Conservation (phyloP, 148 eudicot genomes). For the Chenopodium berlandieri region DNA sequence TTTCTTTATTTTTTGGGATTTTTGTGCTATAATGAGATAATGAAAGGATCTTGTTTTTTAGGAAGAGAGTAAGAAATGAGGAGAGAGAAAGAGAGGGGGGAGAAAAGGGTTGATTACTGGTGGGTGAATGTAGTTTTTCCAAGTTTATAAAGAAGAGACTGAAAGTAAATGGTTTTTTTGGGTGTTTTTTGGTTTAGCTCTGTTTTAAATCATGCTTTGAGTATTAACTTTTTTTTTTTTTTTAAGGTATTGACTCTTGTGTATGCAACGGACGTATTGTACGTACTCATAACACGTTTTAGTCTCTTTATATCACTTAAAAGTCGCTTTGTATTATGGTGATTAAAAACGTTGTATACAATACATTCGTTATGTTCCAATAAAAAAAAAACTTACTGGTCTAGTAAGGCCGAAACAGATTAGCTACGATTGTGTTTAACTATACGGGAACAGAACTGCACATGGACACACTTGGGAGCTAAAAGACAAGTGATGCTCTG, state of each 20-base stretch:
- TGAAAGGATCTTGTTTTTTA: not conserved
- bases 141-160: constrained; percentile 4
- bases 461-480: constrained; percentile 63
- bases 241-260: too few species aligned
- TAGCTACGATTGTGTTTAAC: constrained; percentile 43
- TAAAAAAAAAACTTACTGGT: constrained; percentile 41
- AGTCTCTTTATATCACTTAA: not conserved
- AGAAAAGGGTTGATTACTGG: constrained; percentile 9
- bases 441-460: constrained; percentile 59
- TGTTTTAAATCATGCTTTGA: constrained; percentile 7
- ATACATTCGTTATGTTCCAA: constrained; percentile 17
- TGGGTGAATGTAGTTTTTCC: constrained; percentile 11
- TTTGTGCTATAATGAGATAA: not conserved
- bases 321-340: not conserved
- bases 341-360: not conserved
- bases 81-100: not conserved
- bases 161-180: constrained; percentile 1
- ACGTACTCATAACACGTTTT: too few species aligned
- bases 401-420: constrained; percentile 53
- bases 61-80: too few species aligned
- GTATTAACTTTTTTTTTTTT: not conserved
- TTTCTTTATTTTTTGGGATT: not conserved
- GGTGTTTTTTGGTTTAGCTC: constrained; percentile 11
- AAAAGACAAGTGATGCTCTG: constrained; percentile 42
- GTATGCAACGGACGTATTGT: too few species aligned